These are phyloP conservation scores for Hypoxylon lienhwacheense DNA, from an alignment of 495 filamentous ascomycete species.

Conservation along the genomic window DNA sequence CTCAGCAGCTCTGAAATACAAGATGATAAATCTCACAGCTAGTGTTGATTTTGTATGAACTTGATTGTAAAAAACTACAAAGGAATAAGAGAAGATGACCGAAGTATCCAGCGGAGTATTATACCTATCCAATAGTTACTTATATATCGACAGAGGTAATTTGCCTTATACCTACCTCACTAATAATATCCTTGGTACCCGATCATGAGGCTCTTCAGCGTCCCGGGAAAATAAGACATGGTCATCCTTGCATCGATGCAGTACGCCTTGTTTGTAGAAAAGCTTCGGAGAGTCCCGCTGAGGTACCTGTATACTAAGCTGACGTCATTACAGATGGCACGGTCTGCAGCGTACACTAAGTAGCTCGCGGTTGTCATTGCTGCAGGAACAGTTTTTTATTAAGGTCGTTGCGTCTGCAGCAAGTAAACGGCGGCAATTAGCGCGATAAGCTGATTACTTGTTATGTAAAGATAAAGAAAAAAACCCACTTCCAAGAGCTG, in stretches of 20 bases:
- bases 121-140: no score
- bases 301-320: constrained; percentile 5
- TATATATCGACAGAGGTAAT: no score
- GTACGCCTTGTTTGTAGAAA: neutral
- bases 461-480: neutral
- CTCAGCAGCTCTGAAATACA: no score
- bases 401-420: no score
- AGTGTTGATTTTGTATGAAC: constrained; percentile 6
- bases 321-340: constrained; percentile 34
- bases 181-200: no score
- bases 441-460: constrained; percentile 19
- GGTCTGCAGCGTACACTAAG: constrained; percentile 13
- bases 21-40: neutral
- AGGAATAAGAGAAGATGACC: neutral
- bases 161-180: no score
- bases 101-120: neutral
- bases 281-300: constrained; percentile 18
- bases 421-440: constrained; percentile 17
- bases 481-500: neutral
- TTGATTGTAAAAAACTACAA: neutral
- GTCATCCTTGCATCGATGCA: constrained; percentile 22
- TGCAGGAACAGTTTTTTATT: no score
- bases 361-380: constrained; percentile 16
- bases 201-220: no score
- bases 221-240: no score